Base-by-base conservation (phyloP, 768 basidiomycete species). In the Termitomyces titanicus region DNA sequence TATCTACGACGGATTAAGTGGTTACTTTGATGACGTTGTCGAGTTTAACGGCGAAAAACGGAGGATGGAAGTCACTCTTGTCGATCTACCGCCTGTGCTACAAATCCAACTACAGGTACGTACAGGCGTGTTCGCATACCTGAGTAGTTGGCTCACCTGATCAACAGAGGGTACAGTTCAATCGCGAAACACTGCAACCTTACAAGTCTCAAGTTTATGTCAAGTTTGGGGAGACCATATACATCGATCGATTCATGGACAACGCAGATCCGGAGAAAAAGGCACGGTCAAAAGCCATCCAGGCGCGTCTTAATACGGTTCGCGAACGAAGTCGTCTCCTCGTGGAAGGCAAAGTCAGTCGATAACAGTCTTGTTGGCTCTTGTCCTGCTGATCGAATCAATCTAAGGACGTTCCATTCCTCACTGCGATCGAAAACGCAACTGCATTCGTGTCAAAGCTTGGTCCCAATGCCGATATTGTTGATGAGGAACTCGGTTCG, bases 161-260 rank as follows among this genome's bases (percentile, higher is more conserved):
- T 25, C 45, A 45, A 46, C 61, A 95, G 93, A 78, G 94, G 54
- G 94, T 94, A 4, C 94, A 96, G 79, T 98, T 94, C 74, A 93
- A 98, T 66, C 83, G 93, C 9, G 88, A 92, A 61, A 93, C 89
- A 0, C 79, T 92, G 53, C 90, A 94, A 60, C 87, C 94, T 15
- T 94, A 91, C 77, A 99, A 99, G 70, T 94, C 92, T 5, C 96
- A 99, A 65, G 94, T 93, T 3, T 96, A 94, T 68, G 88, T 99
- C 60, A 89, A 86, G 63, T 97, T 96, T 66, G 85, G 79, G 17
- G 90, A 94, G 69, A 89, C 84, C 10, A 77, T 99, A 13, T 87
- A 83, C 65, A 84, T 98, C 82, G 94, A 97, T 69, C 86, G 97
- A 13, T 99, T 95, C 75, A 74, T 96, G 65, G 88, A 92, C 57